phyloP scores from a whole-genome alignment of 225 moss, liverwort and hornwort species.

The Polytrichum commune region DNA sequence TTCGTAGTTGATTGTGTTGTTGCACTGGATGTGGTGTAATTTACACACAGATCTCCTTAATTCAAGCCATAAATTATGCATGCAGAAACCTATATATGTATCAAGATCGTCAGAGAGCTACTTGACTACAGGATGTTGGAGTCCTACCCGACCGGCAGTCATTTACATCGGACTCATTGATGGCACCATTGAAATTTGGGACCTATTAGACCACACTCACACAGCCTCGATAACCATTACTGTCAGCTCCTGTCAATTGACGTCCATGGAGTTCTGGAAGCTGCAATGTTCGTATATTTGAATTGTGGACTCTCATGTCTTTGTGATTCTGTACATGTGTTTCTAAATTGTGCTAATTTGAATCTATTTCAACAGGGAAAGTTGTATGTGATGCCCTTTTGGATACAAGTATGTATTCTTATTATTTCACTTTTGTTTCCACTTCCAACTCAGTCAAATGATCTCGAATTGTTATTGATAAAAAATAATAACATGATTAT shows the following conservation, averaged over 20 bases:
- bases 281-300: constrained; percentile 15
- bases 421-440: no score
- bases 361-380: not conserved
- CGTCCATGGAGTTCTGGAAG: constrained; percentile 86
- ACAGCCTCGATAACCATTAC: constrained; percentile 79
- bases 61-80: not conserved
- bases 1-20: no score
- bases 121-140: constrained; percentile 89
- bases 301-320: not conserved
- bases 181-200: constrained; percentile 92
- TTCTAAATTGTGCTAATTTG: not conserved
- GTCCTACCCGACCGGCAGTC: constrained; percentile 83
- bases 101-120: constrained; percentile 75
- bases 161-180: constrained; percentile 76
- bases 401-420: not conserved
- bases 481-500: not conserved
- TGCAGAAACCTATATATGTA: constrained; percentile 73
- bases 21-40: no score
- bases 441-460: no score
- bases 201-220: constrained; percentile 81
- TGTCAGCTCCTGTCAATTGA: constrained; percentile 78
- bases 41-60: no score
- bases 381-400: not conserved
- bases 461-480: not conserved
- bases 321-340: not conserved